These are phyloP conservation scores for Linnemannia hyalina DNA, from an alignment of 192 early-diverging fungal genomes.

Conservation along the genomic window DNA sequence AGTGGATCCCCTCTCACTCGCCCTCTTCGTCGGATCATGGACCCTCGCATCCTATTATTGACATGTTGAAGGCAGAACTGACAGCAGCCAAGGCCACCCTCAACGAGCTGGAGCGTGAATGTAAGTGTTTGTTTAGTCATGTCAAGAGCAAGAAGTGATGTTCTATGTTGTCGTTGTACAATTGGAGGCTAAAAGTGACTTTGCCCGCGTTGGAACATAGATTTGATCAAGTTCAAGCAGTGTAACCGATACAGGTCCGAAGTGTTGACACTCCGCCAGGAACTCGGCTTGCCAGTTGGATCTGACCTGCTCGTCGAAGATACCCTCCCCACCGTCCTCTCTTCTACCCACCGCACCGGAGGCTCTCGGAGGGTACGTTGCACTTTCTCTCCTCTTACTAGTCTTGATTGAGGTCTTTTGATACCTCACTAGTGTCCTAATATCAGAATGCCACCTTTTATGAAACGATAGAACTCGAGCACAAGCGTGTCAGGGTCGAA, in stretches of 20 bases:
- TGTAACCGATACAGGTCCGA: constrained; percentile 50
- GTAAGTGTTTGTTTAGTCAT: constrained; percentile 14
- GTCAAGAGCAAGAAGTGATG: not conserved
- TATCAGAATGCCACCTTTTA: no score
- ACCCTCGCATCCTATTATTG: constrained; percentile 52
- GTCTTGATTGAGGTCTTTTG: not conserved
- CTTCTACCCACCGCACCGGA: constrained; percentile 48
- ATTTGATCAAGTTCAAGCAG: constrained; percentile 48
- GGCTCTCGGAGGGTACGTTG: constrained; percentile 47
- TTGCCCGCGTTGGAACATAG: constrained; percentile 12
- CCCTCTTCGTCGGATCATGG: constrained; percentile 47
- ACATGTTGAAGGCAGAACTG: constrained; percentile 56
- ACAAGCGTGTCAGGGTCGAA: constrained; percentile 43
- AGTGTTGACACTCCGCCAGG: constrained; percentile 46
- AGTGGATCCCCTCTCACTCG: constrained; percentile 53
- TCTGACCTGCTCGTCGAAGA: constrained; percentile 47
- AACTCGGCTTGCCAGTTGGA: constrained; percentile 43
- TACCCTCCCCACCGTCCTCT: constrained; percentile 34
- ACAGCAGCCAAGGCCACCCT: constrained; percentile 47
- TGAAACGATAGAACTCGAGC: constrained; percentile 36
- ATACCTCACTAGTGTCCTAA: not conserved
- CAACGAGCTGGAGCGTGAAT: constrained; percentile 59
- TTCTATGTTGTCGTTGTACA: not conserved
- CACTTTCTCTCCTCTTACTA: not conserved
- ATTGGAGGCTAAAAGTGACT: not conserved